These are phyloP conservation scores for Pezicula neosporulosa DNA, from an alignment of 2,329 filamentous ascomycete species.

Conservation along the genomic window DNA sequence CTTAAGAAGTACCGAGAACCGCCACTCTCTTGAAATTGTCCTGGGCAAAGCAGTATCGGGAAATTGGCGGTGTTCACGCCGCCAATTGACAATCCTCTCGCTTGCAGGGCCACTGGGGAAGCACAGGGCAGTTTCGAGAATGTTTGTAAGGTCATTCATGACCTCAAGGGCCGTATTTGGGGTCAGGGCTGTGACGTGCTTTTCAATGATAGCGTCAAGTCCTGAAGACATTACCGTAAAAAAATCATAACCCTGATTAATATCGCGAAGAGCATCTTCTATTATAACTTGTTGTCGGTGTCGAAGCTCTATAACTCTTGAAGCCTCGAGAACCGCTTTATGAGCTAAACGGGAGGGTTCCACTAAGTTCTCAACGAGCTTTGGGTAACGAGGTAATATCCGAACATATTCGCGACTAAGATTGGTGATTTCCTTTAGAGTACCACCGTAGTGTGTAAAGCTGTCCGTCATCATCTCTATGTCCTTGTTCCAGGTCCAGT, in stretches of 20 bases:
- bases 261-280: constrained; percentile 28
- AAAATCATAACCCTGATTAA: constrained; percentile 38
- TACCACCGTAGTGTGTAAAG: constrained; percentile 34
- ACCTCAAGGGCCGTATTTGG: constrained; percentile 39
- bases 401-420: constrained; percentile 38
- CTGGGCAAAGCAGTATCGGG: constrained; percentile 37
- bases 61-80: constrained; percentile 32
- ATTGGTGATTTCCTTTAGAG: constrained; percentile 38
- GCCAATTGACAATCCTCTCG: constrained; percentile 13
- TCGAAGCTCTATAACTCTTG: constrained; percentile 9
- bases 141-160: constrained; percentile 39
- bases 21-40: constrained; percentile 62
- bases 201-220: constrained; percentile 48
- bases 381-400: constrained; percentile 43
- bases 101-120: constrained; percentile 11
- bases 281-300: constrained; percentile 14
- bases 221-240: constrained; percentile 40
- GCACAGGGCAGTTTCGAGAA: constrained; percentile 38
- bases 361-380: constrained; percentile 31
- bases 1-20: constrained; percentile 63
- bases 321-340: constrained; percentile 16
- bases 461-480: constrained; percentile 14
- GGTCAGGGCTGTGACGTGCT: constrained; percentile 48
- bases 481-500: constrained; percentile 29
- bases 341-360: constrained; percentile 22